These are phyloP conservation scores for Camelina laxa DNA, from an alignment of 345 rosid genomes.

Conservation along the genomic window DNA sequence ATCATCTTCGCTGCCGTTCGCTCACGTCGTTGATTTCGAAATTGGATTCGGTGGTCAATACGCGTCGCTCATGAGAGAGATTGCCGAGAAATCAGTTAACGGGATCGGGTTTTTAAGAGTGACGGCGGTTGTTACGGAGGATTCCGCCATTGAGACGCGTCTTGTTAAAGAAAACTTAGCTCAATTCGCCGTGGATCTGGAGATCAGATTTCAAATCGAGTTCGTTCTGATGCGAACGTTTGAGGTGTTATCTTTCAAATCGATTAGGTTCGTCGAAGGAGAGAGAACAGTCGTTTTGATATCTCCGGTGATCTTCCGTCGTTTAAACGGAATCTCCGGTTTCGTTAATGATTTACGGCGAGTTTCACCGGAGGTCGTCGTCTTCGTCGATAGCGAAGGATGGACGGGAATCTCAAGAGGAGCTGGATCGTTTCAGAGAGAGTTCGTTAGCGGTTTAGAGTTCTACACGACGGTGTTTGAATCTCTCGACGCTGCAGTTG, in stretches of 20 bases:
- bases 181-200: constrained; percentile 75
- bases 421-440: constrained; percentile 64
- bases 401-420: constrained; percentile 55
- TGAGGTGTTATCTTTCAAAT: constrained; percentile 68
- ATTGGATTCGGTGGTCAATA: constrained; percentile 86
- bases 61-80: constrained; percentile 78
- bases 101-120: constrained; percentile 51
- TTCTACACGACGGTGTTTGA: constrained; percentile 73
- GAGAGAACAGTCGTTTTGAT: constrained; percentile 62
- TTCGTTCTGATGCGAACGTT: constrained; percentile 66
- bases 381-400: constrained; percentile 72
- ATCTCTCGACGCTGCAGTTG: constrained; percentile 63
- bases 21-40: constrained; percentile 81
- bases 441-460: constrained; percentile 64
- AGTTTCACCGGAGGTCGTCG: constrained; percentile 61
- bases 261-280: constrained; percentile 65
- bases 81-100: constrained; percentile 54
- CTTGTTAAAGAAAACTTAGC: constrained; percentile 71
- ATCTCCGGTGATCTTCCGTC: constrained; percentile 65
- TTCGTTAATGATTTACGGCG: constrained; percentile 62
- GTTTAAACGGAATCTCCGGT: constrained; percentile 49
- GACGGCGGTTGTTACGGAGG: constrained; percentile 78
- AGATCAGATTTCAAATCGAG: constrained; percentile 67
- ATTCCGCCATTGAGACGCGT: constrained; percentile 60
- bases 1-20: background rate